phyloP scores from a whole-genome alignment of 2,329 filamentous ascomycete genomes.

The Metarhizium guizhouense region DNA sequence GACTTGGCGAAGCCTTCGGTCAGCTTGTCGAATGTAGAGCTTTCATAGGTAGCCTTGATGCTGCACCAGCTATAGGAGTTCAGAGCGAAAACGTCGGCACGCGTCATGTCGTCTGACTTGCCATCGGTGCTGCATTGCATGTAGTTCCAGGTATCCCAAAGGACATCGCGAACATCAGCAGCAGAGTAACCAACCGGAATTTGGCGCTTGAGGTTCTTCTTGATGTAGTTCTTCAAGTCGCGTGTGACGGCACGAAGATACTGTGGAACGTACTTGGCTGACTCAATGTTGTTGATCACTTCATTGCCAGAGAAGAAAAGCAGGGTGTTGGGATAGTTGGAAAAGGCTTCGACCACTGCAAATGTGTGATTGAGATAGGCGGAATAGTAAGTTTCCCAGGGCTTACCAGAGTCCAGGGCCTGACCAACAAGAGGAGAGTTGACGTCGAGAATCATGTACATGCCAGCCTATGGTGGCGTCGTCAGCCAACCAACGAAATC shows the following conservation, averaged over 20 bases:
- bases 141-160: slow-evolving; percentile 69
- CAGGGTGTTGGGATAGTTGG: slow-evolving; percentile 58
- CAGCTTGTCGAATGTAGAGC: slow-evolving; percentile 53
- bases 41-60: slow-evolving; percentile 48
- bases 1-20: slow-evolving; percentile 56
- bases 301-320: slow-evolving; percentile 74
- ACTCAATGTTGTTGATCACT: slow-evolving; percentile 59
- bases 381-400: slow-evolving; percentile 51
- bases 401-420: slow-evolving; percentile 43
- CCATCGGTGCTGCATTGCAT: slow-evolving; percentile 55
- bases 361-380: slow-evolving; percentile 58
- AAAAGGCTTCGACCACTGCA: slow-evolving; percentile 58
- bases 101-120: slow-evolving; percentile 49
- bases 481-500: neutral
- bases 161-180: slow-evolving; percentile 64
- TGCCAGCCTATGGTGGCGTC: slow-evolving; percentile 38
- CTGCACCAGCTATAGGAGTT: slow-evolving; percentile 68
- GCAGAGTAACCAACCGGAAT: slow-evolving; percentile 77
- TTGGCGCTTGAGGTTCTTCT: slow-evolving; percentile 55
- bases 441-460: slow-evolving; percentile 62
- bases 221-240: slow-evolving; percentile 74
- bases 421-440: slow-evolving; percentile 55
- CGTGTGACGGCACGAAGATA: slow-evolving; percentile 68
- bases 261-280: slow-evolving; percentile 53
- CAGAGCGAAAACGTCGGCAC: slow-evolving; percentile 66